Evolutionary conservation across 306 rosid genomes (phyloP).

Genomic region (Fragaria vesca): DNA sequence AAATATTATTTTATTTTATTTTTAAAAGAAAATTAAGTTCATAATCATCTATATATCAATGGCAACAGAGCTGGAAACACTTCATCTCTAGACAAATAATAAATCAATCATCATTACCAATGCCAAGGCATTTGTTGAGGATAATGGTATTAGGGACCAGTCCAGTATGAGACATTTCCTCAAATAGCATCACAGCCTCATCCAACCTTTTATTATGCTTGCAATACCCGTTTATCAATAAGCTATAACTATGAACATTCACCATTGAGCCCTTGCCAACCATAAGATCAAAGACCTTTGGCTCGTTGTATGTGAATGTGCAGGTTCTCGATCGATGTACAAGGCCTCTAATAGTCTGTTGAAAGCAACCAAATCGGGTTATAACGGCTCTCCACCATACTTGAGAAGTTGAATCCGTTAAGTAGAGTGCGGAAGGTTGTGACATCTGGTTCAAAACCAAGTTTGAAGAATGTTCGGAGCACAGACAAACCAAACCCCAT

Average conservation of each 20-base stretch:
- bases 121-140: neutral
- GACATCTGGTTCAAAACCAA: conserved; percentile 15
- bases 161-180: neutral
- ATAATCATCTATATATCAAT: neutral
- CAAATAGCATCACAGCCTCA: neutral
- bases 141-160: neutral
- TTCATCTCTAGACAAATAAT: neutral
- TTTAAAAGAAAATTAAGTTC: neutral
- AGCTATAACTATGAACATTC: neutral
- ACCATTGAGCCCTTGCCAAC: neutral
- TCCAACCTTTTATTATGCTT: neutral
- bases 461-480: conserved; percentile 25
- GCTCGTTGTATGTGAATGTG: conserved; percentile 22
- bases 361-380: conserved; percentile 18
- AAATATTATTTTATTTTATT: too few relatives aligned
- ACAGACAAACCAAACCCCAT: conserved; percentile 11
- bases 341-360: conserved; percentile 25
- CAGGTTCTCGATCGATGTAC: conserved; percentile 31
- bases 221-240: neutral
- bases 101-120: neutral
- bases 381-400: conserved; percentile 13
- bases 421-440: conserved; percentile 16
- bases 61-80: conserved; percentile 3
- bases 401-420: conserved; percentile 26
- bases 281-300: too few relatives aligned